Evolutionary conservation across 805 yeast genomes (phyloP).

Genomic region (Candida orba): DNA sequence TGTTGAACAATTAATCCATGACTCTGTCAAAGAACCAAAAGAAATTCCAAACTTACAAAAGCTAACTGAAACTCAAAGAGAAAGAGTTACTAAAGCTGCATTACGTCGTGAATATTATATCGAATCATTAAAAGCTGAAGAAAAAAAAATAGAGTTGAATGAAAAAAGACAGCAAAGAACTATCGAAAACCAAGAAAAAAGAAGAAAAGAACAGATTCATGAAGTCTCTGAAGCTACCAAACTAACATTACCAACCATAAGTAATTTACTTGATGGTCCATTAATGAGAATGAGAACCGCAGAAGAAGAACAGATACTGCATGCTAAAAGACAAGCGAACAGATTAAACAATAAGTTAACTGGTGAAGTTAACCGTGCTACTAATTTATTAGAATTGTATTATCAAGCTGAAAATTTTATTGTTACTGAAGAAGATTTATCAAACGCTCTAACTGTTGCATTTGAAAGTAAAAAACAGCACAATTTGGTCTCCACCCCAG

Average conservation of each 20-base stretch:
- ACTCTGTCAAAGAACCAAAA: conserved; percentile 43
- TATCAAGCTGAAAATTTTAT: conserved; percentile 64
- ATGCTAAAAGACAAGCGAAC: conserved; percentile 60
- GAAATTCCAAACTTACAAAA: conserved; percentile 19
- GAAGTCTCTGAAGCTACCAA: conserved; percentile 41
- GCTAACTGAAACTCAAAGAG: conserved; percentile 21
- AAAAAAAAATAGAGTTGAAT: conserved; percentile 27
- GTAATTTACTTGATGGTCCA: conserved; percentile 57
- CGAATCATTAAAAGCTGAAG: conserved; percentile 42
- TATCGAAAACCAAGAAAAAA: conserved; percentile 22
- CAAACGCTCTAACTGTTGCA: conserved; percentile 49
- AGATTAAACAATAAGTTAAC: conserved; percentile 48
- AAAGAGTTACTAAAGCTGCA: conserved; percentile 37
- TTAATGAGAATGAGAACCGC: conserved; percentile 65
- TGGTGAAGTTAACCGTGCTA: conserved; percentile 46
- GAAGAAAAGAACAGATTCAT: conserved; percentile 32
- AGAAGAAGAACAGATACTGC: conserved; percentile 54
- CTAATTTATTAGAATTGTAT: conserved; percentile 58
- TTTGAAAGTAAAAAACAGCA: conserved; percentile 25
- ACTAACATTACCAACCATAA: conserved; percentile 76
- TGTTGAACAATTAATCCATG: conserved; percentile 51
- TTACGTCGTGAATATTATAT: conserved; percentile 66
- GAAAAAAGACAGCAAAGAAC: conserved; percentile 23
- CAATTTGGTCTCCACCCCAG: not conserved
- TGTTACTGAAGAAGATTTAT: conserved; percentile 62